Evolutionary conservation across 1,284 basidiomycete genomes (phyloP).

Genomic region (Rhodotorula sp.): DNA sequence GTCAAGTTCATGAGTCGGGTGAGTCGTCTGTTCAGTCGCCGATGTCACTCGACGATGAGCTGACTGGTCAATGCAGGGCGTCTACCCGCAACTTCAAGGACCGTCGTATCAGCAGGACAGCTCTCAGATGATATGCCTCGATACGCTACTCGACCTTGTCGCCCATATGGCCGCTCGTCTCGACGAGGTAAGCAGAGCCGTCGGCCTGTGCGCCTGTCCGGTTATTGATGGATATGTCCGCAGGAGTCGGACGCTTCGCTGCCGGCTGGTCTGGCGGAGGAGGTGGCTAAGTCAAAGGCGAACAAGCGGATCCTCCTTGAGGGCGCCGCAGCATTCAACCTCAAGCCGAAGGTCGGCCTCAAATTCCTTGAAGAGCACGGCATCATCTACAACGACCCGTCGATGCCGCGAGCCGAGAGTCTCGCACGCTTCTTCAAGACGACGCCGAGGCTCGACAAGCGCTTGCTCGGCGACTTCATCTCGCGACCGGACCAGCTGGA

Average conservation of each 20-base stretch:
- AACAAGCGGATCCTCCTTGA: constrained; percentile 81
- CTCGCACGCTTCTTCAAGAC: constrained; percentile 81
- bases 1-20: constrained; percentile 72
- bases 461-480: constrained; percentile 88
- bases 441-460: constrained; percentile 86
- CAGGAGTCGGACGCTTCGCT: constrained; percentile 50
- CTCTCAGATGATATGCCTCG: constrained; percentile 83
- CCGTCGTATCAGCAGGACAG: constrained; percentile 57
- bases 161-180: constrained; percentile 82
- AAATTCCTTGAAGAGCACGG: constrained; percentile 84
- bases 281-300: constrained; percentile 71
- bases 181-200: constrained; percentile 63
- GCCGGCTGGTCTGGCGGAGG: constrained; percentile 54
- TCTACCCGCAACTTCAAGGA: constrained; percentile 62
- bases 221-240: background rate
- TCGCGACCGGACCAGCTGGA: constrained; percentile 84
- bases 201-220: background rate
- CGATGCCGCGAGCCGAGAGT: constrained; percentile 56
- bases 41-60: no score
- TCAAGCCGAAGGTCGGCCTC: constrained; percentile 92
- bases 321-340: constrained; percentile 85
- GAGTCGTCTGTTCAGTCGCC: constrained; percentile 21
- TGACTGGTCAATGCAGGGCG: constrained; percentile 57
- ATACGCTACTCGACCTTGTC: constrained; percentile 81
- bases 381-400: constrained; percentile 59